phyloP scores from a whole-genome alignment of 2,329 filamentous ascomycete species.

The Diaporthe sp. region DNA sequence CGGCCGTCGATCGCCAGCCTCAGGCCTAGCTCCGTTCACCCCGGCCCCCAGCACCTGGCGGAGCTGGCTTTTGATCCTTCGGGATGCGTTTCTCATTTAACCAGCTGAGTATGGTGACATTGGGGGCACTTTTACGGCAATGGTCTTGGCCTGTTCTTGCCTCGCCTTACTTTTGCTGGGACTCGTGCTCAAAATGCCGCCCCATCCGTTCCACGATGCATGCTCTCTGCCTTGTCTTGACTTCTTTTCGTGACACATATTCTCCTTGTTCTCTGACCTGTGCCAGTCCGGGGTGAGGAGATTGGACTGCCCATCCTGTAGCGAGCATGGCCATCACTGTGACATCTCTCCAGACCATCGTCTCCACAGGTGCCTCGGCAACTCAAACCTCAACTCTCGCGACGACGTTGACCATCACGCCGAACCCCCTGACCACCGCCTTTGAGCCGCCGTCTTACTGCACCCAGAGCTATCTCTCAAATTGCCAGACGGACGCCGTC shows the following conservation, averaged over 20 bases:
- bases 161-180: neutral
- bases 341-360: slow-evolving; percentile 14
- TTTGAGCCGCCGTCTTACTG: slow-evolving; percentile 36
- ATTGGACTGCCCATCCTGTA: neutral
- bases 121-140: neutral
- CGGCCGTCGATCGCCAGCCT: neutral
- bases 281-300: neutral
- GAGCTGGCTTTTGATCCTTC: slow-evolving; percentile 20
- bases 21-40: neutral
- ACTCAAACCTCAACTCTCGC: slow-evolving; percentile 25
- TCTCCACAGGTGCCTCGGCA: slow-evolving; percentile 8
- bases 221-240: neutral
- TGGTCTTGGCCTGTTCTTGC: neutral
- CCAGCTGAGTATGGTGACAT: neutral
- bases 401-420: slow-evolving; percentile 24
- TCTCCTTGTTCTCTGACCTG: neutral
- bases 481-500: slow-evolving; percentile 32
- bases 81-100: slow-evolving; percentile 5
- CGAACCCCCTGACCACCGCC: slow-evolving; percentile 34
- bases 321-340: slow-evolving; percentile 27
- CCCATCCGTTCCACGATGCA: neutral
- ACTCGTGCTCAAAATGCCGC: neutral
- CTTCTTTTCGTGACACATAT: neutral
- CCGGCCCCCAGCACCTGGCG: neutral
- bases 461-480: slow-evolving; percentile 36